These are phyloP conservation scores for Hibiscus syriacus DNA, from an alignment of 345 rosid species.

Conservation along the genomic window DNA sequence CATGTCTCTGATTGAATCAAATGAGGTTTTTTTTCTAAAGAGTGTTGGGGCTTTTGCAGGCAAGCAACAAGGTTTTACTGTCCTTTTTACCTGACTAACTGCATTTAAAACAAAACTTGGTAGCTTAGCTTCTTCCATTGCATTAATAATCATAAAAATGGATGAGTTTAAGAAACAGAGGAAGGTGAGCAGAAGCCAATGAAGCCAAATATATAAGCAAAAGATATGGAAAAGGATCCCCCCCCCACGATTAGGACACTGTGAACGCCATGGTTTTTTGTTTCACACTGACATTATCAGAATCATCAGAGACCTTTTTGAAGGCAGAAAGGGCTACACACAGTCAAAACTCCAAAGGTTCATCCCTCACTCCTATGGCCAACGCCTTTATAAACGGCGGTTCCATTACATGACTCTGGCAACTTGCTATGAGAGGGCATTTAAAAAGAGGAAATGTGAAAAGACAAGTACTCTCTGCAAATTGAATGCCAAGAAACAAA, in stretches of 20 bases:
- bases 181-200: neutral
- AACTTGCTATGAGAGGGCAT: no score
- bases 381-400: no score
- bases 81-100: neutral
- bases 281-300: neutral
- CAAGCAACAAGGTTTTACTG: neutral
- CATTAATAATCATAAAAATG: neutral
- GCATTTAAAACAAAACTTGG: neutral
- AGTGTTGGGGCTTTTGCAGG: constrained; percentile 7
- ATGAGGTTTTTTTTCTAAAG: neutral
- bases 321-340: neutral
- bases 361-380: neutral
- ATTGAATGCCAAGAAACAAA: constrained; percentile 5
- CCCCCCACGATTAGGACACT: neutral
- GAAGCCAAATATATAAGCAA: neutral
- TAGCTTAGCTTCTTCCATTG: neutral
- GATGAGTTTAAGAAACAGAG: neutral
- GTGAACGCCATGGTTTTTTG: neutral
- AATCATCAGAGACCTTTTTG: neutral
- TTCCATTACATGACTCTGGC: no score
- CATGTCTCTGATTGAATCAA: neutral
- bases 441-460: no score
- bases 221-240: neutral
- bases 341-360: neutral
- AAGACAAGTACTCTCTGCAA: neutral